Conservation (phyloP, 345 rosid species). For the Murraya koenigii region DNA sequence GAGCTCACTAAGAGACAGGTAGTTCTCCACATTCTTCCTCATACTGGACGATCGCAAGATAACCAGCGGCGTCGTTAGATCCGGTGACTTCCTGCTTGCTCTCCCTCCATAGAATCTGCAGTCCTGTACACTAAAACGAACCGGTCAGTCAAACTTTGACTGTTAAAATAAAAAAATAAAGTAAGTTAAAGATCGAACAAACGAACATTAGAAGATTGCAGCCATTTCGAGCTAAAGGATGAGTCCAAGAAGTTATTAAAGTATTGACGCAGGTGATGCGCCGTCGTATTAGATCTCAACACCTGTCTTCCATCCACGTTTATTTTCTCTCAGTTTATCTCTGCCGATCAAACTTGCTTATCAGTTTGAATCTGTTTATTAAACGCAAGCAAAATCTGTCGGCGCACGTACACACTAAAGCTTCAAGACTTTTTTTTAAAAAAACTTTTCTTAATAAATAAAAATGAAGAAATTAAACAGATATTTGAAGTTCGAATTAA, state of each 20-base stretch:
- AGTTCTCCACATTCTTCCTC: conserved; percentile 39
- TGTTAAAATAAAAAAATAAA: not conserved
- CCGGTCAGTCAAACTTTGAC: not conserved
- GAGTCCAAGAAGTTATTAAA: conserved; percentile 47
- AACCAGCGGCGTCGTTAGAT: conserved; percentile 25
- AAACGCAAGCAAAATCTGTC: not conserved
- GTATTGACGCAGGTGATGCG: conserved; percentile 52
- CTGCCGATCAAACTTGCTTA: not conserved
- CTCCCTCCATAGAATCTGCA: conserved; percentile 27
- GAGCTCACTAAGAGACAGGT: conserved; percentile 31
- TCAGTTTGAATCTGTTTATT: not conserved
- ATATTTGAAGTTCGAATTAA: not conserved
- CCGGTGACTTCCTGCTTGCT: conserved; percentile 29
- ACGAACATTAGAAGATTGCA: conserved; percentile 29
- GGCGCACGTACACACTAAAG: not conserved
- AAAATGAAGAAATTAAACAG: not conserved
- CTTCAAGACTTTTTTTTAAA: not conserved
- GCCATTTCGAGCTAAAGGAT: conserved; percentile 36
- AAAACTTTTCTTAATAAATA: not conserved
- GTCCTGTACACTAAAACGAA: conserved; percentile 26
- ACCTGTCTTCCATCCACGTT: conserved; percentile 41
- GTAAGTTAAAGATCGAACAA: not conserved
- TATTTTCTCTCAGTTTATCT: conserved; percentile 20
- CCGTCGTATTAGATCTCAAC: conserved; percentile 41
- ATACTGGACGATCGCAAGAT: conserved; percentile 42